These are phyloP conservation scores for Cladosporium sphaerospermum DNA, from an alignment of 2,329 filamentous ascomycete species.

Conservation along the genomic window DNA sequence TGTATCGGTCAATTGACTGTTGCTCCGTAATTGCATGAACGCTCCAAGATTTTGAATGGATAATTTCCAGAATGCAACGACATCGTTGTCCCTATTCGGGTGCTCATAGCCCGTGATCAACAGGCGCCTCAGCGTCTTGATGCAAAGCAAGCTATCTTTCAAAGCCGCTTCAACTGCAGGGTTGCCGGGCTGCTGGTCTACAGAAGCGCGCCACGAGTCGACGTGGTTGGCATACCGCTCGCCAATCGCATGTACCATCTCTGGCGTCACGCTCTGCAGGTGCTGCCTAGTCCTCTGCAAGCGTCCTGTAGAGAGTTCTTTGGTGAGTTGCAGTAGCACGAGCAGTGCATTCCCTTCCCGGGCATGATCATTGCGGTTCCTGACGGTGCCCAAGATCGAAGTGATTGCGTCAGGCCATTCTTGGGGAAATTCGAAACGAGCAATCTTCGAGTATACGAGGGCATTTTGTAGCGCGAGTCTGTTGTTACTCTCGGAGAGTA, in stretches of 20 bases:
- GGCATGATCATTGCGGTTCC: conserved; percentile 35
- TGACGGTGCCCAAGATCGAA: conserved; percentile 15
- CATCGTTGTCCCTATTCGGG: conserved; percentile 70
- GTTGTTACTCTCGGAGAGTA: conserved; percentile 67
- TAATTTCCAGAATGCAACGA: conserved; percentile 73
- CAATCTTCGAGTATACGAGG: conserved; percentile 77
- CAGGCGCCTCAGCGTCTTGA: conserved; percentile 75
- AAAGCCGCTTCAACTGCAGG: conserved; percentile 59
- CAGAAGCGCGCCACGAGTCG: conserved; percentile 51
- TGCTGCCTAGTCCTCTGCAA: conserved; percentile 68
- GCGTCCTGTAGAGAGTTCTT: conserved; percentile 78
- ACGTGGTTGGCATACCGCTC: conserved; percentile 71
- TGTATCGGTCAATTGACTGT: conserved; percentile 10
- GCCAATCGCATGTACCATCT: conserved; percentile 73
- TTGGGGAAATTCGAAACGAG: conserved; percentile 79
- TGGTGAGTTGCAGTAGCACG: conserved; percentile 77
- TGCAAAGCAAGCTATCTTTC: conserved; percentile 68
- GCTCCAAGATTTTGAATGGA: conserved; percentile 72
- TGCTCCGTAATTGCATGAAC: conserved; percentile 55
- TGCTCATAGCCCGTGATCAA: conserved; percentile 76
- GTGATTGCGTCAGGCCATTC: conserved; percentile 64
- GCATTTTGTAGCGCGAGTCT: conserved; percentile 82
- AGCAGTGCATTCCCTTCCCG: conserved; percentile 49
- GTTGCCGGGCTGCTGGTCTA: conserved; percentile 33
- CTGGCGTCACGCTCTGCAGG: conserved; percentile 71